phyloP scores from a whole-genome alignment of 2,329 filamentous ascomycete genomes.

The Phaeomoniella chlamydospora region DNA sequence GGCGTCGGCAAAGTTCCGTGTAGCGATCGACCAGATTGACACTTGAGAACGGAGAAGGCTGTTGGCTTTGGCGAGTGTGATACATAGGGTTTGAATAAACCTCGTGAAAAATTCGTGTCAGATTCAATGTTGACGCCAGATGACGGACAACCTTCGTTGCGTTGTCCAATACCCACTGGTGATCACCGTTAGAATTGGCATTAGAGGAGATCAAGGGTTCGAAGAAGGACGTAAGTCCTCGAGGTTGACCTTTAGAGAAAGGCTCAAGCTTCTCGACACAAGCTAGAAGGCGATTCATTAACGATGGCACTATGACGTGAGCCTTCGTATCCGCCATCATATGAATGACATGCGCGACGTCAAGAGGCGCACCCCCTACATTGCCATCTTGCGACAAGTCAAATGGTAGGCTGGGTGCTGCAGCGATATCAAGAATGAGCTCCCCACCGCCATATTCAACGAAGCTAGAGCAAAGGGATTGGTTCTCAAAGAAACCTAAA shows the following conservation, averaged over 20 bases:
- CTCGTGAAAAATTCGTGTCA: constrained; percentile 60
- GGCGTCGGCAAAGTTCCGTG: constrained; percentile 52
- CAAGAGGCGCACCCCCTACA: constrained; percentile 41
- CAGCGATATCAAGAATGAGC: constrained; percentile 68
- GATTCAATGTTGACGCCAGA: constrained; percentile 59
- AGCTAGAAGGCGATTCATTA: constrained; percentile 59
- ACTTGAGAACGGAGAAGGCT: constrained; percentile 51
- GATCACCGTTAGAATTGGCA: constrained; percentile 11
- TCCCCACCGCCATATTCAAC: constrained; percentile 70
- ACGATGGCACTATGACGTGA: constrained; percentile 64
- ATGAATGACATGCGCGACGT: constrained; percentile 60
- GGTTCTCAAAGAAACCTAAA: constrained; percentile 60
- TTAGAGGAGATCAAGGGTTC: background rate
- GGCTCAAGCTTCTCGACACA: constrained; percentile 55
- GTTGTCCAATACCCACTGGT: constrained; percentile 23
- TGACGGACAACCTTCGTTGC: constrained; percentile 72
- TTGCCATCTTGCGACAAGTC: constrained; percentile 31
- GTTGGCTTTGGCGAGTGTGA: constrained; percentile 45
- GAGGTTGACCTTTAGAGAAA: constrained; percentile 35
- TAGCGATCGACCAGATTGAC: constrained; percentile 82
- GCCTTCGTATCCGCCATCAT: constrained; percentile 69
- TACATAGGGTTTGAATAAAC: constrained; percentile 54
- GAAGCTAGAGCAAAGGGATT: constrained; percentile 56
- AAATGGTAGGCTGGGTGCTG: constrained; percentile 64
- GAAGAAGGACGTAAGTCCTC: background rate